Conservation (phyloP, 2,329 filamentous ascomycete species). For the Camillea tinctor region DNA sequence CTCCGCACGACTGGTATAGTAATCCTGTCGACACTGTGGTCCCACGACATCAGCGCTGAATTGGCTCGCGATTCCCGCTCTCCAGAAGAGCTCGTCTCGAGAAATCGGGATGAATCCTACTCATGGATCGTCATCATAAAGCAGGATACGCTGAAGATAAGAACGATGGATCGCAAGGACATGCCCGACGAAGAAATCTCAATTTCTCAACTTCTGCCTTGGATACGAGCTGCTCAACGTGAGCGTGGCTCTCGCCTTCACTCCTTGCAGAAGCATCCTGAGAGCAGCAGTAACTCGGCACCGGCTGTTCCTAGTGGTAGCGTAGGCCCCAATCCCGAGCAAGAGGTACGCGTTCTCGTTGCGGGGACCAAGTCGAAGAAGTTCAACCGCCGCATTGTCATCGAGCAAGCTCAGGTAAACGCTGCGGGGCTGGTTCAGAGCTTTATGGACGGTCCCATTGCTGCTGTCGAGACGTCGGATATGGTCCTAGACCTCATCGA, state of each 20-base stretch:
- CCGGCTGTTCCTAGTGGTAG: conserved; percentile 16
- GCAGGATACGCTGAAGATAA: conserved; percentile 75
- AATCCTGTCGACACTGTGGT: conserved; percentile 77
- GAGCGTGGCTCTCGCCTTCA: conserved; percentile 63
- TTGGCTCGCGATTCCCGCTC: conserved; percentile 77
- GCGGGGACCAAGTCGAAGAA: conserved; percentile 86
- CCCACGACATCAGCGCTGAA: conserved; percentile 82
- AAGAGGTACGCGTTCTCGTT: conserved; percentile 82
- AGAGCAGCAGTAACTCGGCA: conserved; percentile 6
- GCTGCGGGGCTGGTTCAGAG: conserved; percentile 64
- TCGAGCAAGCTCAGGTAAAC: conserved; percentile 70
- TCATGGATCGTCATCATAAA: conserved; percentile 90
- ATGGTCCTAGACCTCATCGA: conserved; percentile 75
- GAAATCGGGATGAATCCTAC: conserved; percentile 74
- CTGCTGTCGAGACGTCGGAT: conserved; percentile 86
- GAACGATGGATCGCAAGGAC: conserved; percentile 74
- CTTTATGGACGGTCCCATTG: conserved; percentile 75
- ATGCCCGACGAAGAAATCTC: conserved; percentile 73
- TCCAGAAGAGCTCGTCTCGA: conserved; percentile 74
- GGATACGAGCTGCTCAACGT: conserved; percentile 78
- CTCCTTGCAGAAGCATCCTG: conserved; percentile 22
- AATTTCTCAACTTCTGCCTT: conserved; percentile 69
- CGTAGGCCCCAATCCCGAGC: conserved; percentile 45
- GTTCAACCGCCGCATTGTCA: conserved; percentile 80
- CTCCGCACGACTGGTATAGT: conserved; percentile 75